phyloP scores from a whole-genome alignment of 2,329 filamentous ascomycete species.

The Hirsutella rhossiliensis region DNA sequence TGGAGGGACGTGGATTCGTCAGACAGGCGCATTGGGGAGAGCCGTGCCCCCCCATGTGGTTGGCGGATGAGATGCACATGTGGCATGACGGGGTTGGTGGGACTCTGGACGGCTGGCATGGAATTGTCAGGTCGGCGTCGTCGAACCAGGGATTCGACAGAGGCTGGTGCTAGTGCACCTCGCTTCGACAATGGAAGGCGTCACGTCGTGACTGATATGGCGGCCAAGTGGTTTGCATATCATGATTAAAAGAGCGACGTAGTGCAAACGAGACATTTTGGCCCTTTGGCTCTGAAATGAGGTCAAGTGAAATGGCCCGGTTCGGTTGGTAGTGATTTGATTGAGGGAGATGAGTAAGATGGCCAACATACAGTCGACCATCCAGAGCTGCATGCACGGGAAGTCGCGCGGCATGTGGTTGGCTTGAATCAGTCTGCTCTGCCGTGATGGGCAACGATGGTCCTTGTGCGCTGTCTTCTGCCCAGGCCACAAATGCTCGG shows the following conservation, averaged over 20 bases:
- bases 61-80: not conserved
- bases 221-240: conserved; percentile 16
- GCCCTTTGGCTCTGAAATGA: not conserved
- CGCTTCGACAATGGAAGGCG: conserved; percentile 4
- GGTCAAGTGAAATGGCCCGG: no score
- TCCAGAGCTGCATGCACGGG: no score
- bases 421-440: no score
- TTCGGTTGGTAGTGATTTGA: no score
- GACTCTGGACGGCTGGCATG: conserved; percentile 3
- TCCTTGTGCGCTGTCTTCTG: no score
- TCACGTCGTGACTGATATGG: conserved; percentile 8
- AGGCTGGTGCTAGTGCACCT: conserved; percentile 13
- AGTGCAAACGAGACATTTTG: conserved; percentile 5
- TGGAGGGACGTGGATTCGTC: not conserved
- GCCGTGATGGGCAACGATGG: no score
- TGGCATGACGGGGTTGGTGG: conserved; percentile 2
- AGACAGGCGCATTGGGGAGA: not conserved
- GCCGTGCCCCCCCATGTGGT: not conserved
- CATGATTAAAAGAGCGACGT: conserved; percentile 6
- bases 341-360: no score
- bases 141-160: conserved; percentile 1
- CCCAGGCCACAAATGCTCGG: no score
- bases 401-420: no score
- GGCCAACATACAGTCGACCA: no score
- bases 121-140: not conserved